Evolutionary conservation across 2,329 filamentous ascomycete genomes (phyloP).

Genomic region (Plenodomus lindquistii): DNA sequence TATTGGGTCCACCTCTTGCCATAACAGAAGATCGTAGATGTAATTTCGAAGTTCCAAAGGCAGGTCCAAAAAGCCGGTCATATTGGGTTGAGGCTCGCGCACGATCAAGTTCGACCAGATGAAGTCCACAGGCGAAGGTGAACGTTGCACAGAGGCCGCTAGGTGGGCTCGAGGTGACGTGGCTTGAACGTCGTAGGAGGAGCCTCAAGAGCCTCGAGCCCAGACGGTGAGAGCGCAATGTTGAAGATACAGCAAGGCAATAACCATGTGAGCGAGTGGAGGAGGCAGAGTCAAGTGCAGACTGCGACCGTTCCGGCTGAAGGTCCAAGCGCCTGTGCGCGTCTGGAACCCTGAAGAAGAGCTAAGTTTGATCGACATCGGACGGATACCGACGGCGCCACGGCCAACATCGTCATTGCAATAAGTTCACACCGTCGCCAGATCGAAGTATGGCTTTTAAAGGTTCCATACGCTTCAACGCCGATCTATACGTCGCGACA

Average conservation of each 20-base stretch:
- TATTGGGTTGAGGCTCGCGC: constrained; percentile 2
- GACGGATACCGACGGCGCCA: background rate
- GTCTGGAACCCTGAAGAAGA: background rate
- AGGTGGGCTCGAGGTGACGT: constrained; percentile 8
- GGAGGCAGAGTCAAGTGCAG: background rate
- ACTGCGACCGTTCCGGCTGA: background rate
- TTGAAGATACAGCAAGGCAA: background rate
- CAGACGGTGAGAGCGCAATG: background rate
- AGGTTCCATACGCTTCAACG: background rate
- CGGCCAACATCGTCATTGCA: constrained; percentile 1
- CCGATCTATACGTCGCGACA: background rate
- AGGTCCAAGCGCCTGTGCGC: background rate
- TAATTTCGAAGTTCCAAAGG: constrained; percentile 34
- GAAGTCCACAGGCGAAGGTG: background rate
- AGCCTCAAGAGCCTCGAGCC: background rate
- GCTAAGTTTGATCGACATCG: background rate
- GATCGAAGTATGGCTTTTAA: background rate
- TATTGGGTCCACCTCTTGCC: constrained; percentile 23
- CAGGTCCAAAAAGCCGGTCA: constrained; percentile 37
- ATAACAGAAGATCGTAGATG: constrained; percentile 33
- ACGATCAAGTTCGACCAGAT: constrained; percentile 6
- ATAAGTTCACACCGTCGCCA: background rate
- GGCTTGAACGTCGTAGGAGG: background rate
- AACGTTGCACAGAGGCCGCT: background rate
- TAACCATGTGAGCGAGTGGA: background rate